Evolutionary conservation across 2,329 filamentous ascomycete genomes (phyloP).

Genomic region (Tolypocladium album): DNA sequence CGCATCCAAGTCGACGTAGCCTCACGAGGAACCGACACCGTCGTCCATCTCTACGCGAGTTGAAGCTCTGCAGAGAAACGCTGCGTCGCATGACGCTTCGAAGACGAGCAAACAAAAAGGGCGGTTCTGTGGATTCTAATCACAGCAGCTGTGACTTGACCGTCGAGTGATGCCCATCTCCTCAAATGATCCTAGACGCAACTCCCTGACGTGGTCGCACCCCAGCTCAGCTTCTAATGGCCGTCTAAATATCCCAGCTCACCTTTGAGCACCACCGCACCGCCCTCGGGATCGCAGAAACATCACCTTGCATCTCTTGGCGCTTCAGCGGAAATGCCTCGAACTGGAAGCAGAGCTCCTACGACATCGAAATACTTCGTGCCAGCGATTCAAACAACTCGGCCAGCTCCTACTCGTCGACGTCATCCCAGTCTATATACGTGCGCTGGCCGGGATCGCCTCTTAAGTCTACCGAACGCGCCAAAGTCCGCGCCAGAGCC

Average conservation of each 20-base stretch:
- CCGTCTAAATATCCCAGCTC: constrained; percentile 25
- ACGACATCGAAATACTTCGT: constrained; percentile 30
- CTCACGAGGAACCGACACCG: not conserved
- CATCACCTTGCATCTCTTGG: constrained; percentile 34
- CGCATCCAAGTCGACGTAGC: not conserved
- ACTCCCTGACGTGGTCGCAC: not conserved
- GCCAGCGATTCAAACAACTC: not conserved
- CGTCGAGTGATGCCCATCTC: not conserved
- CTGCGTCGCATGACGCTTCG: not conserved
- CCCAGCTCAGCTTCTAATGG: constrained; percentile 12
- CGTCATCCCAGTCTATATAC: constrained; percentile 26
- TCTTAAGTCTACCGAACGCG: constrained; percentile 19
- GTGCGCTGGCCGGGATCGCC: constrained; percentile 13
- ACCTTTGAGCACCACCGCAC: constrained; percentile 30
- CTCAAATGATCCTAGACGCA: not conserved
- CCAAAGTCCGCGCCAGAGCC: constrained; percentile 21
- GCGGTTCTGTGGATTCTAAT: not conserved
- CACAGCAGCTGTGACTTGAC: not conserved
- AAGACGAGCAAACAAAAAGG: not conserved
- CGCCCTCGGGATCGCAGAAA: constrained; percentile 32
- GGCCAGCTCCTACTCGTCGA: constrained; percentile 18
- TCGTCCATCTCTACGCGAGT: not conserved
- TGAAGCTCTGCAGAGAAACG: not conserved
- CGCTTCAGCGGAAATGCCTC: constrained; percentile 24
- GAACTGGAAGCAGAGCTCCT: constrained; percentile 31